These are phyloP conservation scores for Phlebopus sp. DNA, from an alignment of 1,284 basidiomycete species.

Conservation along the genomic window DNA sequence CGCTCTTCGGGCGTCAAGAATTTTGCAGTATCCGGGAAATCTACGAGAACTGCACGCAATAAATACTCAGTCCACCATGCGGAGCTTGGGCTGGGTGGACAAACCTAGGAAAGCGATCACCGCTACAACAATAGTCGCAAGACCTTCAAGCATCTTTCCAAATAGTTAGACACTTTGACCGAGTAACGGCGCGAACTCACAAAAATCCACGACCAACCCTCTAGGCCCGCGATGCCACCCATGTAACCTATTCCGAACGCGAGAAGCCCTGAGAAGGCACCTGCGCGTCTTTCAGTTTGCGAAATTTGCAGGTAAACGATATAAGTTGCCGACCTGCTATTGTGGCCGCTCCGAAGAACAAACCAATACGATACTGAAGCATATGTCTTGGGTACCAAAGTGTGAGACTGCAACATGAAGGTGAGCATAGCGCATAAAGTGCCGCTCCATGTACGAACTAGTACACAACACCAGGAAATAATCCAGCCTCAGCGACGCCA, in stretches of 20 bases:
- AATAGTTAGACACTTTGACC: neutral
- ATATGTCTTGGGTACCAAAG: conserved; percentile 37
- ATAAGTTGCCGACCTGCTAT: conserved; percentile 16
- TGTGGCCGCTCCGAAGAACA: conserved; percentile 38
- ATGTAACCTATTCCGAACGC: conserved; percentile 29
- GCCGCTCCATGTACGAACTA: conserved; percentile 41
- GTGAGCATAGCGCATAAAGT: conserved; percentile 29
- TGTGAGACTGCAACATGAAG: conserved; percentile 19
- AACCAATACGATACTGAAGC: conserved; percentile 36
- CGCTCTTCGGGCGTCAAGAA: conserved; percentile 48
- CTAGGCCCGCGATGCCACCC: conserved; percentile 24
- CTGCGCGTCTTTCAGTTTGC: conserved; percentile 5
- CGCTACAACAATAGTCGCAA: conserved; percentile 35
- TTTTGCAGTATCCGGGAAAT: conserved; percentile 45
- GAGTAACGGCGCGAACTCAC: conserved; percentile 18
- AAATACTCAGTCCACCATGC: too few relatives aligned
- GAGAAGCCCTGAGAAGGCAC: conserved; percentile 33
- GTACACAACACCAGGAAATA: conserved; percentile 68
- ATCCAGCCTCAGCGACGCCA: conserved; percentile 66
- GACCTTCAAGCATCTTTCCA: conserved; percentile 41
- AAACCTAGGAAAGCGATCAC: conserved; percentile 31
- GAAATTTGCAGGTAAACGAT: too few relatives aligned
- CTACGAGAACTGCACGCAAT: conserved; percentile 39
- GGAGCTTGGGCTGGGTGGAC: neutral
- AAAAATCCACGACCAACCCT: conserved; percentile 39